Base-by-base conservation (phyloP, 805 yeast genomes). In the Lachancea fermentati region DNA sequence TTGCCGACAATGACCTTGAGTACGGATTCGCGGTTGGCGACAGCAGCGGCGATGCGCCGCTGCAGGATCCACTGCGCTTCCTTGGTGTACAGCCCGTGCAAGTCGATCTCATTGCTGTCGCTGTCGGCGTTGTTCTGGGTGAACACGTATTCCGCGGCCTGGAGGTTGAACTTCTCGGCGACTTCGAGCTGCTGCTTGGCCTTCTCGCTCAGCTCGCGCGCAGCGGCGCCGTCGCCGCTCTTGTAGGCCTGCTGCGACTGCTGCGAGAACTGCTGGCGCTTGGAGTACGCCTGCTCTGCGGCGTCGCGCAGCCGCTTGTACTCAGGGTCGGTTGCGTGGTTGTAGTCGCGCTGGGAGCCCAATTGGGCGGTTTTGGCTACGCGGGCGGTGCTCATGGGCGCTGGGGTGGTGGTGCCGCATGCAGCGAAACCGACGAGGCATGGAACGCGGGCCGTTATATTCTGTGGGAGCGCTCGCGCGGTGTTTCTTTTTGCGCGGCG, bases 111-210 rank as follows among this genome's bases (percentile, higher is more conserved):
- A 60, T 86, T 82, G 17, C 72, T 71, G 24, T 75, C 79, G n/a
- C 91, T 80, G 55, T 89, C 97, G 30, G 85, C 76, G 57, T 91
- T 91, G 61, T 91, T 91, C 49, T 84, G 89, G 32, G 80, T 68
- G 60, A 91, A 91, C 1, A 85, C 96, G 55, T 81, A 88, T 59
- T 81, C 86, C 1, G 96, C 97, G 3, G 97, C 98, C 60, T 79
- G 77, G 14, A 69, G 66, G 62, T 89, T 89, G 57, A 71, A 76
- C 29, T 68, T 58, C 32, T 87, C 95, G 25, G 87, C 93, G 48
- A 79, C 64, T 0, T 55, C 62, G 19, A 67, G 68, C 44, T 77
- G 78, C 45, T 71, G 58, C 55, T 85, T 81, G 24, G 91, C 81
- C 55, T 79, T 65, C 28, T 76, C 78, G 37, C 94, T 82, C 44